phyloP scores from a whole-genome alignment of 129 eudicot species.

The Saussurea involucrata region DNA sequence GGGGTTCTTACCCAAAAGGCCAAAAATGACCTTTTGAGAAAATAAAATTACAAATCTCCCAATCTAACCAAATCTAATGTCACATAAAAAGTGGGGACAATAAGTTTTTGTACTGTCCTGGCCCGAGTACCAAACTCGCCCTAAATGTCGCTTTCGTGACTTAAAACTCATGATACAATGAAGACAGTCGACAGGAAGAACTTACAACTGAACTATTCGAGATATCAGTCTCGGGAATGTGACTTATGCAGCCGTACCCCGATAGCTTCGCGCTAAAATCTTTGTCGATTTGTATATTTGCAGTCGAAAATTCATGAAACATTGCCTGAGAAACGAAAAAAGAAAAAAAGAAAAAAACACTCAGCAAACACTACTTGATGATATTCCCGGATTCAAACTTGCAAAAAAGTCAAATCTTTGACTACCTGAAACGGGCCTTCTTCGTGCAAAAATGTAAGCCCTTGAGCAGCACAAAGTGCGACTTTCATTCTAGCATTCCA shows the following conservation, averaged over 20 bases:
- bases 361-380: not conserved
- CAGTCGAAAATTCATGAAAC: conserved; percentile 93
- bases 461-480: conserved; percentile 95
- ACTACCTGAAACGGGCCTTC: conserved; percentile 98
- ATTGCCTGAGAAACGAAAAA: conserved; percentile 61
- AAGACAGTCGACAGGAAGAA: conserved; percentile 4
- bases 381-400: not conserved
- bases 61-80: too few relatives aligned
- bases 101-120: too few relatives aligned
- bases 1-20: too few relatives aligned
- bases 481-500: conserved; percentile 96
- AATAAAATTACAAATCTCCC: too few relatives aligned
- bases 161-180: not conserved
- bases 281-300: conserved; percentile 91
- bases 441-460: conserved; percentile 91
- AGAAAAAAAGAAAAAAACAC: not conserved
- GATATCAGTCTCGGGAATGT: conserved; percentile 65
- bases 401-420: not conserved
- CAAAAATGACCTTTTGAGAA: too few relatives aligned
- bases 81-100: too few relatives aligned
- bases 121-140: too few relatives aligned
- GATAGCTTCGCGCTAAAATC: conserved; percentile 97
- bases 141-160: not conserved
- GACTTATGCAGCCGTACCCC: conserved; percentile 90
- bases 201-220: conserved; percentile 62